phyloP scores from a whole-genome alignment of 2,329 filamentous ascomycete genomes.

The Fusarium sp. region DNA sequence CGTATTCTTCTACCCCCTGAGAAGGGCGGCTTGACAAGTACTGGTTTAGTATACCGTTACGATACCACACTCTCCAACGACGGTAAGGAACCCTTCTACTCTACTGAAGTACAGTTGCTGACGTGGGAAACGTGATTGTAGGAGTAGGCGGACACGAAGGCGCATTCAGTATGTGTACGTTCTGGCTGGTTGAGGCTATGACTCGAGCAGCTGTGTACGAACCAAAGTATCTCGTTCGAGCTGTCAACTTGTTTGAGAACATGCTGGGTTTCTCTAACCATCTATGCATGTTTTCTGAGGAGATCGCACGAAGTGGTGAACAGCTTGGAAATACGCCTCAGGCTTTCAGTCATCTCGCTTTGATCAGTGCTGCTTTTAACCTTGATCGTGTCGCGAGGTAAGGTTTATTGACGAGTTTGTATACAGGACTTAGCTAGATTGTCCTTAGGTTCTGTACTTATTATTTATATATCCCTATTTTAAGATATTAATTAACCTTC shows the following conservation, averaged over 20 bases:
- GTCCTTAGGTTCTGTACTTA: neutral
- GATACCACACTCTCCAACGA: conserved; percentile 76
- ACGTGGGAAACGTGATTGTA: conserved; percentile 45
- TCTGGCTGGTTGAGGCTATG: conserved; percentile 84
- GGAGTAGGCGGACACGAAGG: conserved; percentile 80
- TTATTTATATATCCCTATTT: neutral
- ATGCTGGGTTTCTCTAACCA: conserved; percentile 82
- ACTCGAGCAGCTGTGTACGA: conserved; percentile 75
- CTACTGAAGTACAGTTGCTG: neutral
- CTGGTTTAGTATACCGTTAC: conserved; percentile 80
- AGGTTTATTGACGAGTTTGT: neutral
- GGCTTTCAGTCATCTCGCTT: conserved; percentile 80
- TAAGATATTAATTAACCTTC: neutral
- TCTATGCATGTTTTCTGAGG: conserved; percentile 81
- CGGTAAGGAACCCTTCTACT: conserved; percentile 57
- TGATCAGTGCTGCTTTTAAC: conserved; percentile 83
- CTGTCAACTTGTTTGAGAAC: conserved; percentile 80
- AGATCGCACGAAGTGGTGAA: conserved; percentile 79
- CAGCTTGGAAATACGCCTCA: conserved; percentile 84
- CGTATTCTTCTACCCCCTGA: conserved; percentile 77
- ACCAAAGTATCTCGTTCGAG: conserved; percentile 68
- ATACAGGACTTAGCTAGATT: neutral
- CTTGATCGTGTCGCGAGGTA: conserved; percentile 63
- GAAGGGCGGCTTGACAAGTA: conserved; percentile 79
- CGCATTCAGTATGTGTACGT: conserved; percentile 84